phyloP scores from a whole-genome alignment of 2,329 filamentous ascomycete genomes.

The Coniochaeta hoffmannii region DNA sequence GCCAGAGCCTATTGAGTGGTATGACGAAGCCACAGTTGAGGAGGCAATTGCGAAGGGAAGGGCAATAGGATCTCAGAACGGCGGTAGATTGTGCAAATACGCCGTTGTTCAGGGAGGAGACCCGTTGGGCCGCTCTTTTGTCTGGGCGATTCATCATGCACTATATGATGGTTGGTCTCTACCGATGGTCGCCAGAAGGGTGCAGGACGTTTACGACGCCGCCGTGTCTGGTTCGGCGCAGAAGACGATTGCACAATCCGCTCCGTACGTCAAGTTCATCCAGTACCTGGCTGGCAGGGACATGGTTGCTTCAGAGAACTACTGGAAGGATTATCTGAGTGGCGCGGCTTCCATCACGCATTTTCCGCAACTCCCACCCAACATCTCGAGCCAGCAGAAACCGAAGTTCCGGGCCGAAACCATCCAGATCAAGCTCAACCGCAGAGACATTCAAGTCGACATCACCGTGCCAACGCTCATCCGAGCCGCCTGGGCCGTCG shows the following conservation, averaged over 20 bases:
- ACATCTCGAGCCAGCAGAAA: too few species aligned
- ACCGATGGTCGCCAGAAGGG: slow-evolving; percentile 10
- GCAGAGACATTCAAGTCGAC: slow-evolving; percentile 7
- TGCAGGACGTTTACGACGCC: slow-evolving; percentile 12
- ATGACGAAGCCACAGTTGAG: slow-evolving; percentile 7
- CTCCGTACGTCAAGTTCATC: slow-evolving; percentile 15
- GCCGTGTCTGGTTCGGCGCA: background rate
- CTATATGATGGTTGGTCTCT: slow-evolving; percentile 7
- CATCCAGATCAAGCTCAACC: slow-evolving; percentile 6
- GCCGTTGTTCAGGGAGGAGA: slow-evolving; percentile 7
- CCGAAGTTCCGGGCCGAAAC: slow-evolving; percentile 9
- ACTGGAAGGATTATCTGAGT: slow-evolving; percentile 4
- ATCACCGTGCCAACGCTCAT: slow-evolving; percentile 14
- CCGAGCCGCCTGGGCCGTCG: slow-evolving; percentile 9
- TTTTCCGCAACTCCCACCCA: background rate
- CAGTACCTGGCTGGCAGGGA: slow-evolving; percentile 8
- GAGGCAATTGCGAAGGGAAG: slow-evolving; percentile 9
- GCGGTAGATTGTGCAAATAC: slow-evolving; percentile 11
- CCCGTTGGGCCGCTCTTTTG: slow-evolving; percentile 6
- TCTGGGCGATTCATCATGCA: slow-evolving; percentile 13
- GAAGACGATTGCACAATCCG: background rate
- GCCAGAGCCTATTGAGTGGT: slow-evolving; percentile 12
- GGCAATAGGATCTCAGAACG: slow-evolving; percentile 10
- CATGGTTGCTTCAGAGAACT: slow-evolving; percentile 1
- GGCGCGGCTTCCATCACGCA: slow-evolving; percentile 9